Conservation (phyloP, 179 eudicot genomes). For the Heliamphora pulchella region DNA sequence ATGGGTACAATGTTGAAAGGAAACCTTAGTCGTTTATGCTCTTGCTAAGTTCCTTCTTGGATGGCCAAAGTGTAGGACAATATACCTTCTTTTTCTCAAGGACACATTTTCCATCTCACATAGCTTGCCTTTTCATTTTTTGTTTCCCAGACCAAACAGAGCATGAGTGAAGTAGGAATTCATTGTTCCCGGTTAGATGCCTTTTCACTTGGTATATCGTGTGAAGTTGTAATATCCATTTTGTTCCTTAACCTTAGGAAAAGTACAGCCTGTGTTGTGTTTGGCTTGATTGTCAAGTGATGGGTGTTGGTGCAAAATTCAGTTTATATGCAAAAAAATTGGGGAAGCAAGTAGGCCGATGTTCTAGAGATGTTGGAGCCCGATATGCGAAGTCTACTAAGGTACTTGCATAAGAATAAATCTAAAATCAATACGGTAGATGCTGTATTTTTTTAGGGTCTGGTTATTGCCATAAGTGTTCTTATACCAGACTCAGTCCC, state of each 20-base stretch:
- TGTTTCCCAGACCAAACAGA: background rate
- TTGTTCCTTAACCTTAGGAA: background rate
- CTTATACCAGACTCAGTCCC: no score
- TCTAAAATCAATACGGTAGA: background rate
- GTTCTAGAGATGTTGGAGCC: background rate
- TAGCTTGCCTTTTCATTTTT: background rate
- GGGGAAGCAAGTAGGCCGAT: background rate
- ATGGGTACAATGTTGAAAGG: no score
- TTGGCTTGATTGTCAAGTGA: background rate
- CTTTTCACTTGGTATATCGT: background rate
- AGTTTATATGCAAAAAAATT: background rate
- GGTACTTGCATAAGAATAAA: background rate
- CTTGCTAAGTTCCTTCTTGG: slow-evolving; percentile 4
- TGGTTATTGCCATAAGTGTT: no score
- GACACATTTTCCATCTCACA: background rate
- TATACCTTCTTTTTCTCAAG: background rate
- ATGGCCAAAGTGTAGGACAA: background rate
- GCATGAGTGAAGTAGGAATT: background rate
- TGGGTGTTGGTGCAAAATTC: background rate
- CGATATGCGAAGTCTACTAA: background rate
- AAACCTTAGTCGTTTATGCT: background rate
- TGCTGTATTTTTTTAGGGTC: no score
- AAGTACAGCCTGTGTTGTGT: background rate
- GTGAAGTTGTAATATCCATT: background rate
- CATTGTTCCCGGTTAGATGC: background rate